These are phyloP conservation scores for Termitomyces sp. DNA, from an alignment of 768 basidiomycete species.

Conservation along the genomic window DNA sequence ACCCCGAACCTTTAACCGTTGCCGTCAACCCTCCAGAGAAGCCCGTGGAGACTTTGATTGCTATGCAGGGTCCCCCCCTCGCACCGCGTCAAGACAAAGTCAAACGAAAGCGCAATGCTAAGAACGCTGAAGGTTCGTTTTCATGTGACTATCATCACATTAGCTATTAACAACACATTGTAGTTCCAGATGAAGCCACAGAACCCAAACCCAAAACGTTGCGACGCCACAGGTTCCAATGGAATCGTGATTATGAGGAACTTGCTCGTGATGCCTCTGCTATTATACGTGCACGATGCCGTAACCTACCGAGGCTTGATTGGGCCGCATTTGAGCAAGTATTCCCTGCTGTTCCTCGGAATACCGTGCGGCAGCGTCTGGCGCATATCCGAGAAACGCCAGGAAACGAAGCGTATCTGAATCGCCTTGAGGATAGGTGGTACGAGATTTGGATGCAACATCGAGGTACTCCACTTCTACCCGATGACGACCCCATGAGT, in stretches of 20 bases:
- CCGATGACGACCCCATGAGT: conserved; percentile 67
- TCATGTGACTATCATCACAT: background rate
- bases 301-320: conserved; percentile 55
- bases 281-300: conserved; percentile 78
- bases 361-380: conserved; percentile 68
- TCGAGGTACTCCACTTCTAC: conserved; percentile 61
- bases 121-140: conserved; percentile 25
- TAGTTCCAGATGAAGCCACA: conserved; percentile 3
- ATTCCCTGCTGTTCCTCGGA: conserved; percentile 72
- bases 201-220: conserved; percentile 19
- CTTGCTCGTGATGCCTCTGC: conserved; percentile 80
- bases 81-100: conserved; percentile 17
- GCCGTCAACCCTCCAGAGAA: conserved; percentile 46
- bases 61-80: conserved; percentile 45
- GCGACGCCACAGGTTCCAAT: conserved; percentile 71
- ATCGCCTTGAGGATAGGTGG: conserved; percentile 81
- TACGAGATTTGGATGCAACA: conserved; percentile 71
- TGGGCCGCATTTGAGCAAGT: conserved; percentile 74
- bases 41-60: conserved; percentile 46
- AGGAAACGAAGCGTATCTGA: conserved; percentile 71
- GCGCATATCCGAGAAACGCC: conserved; percentile 55
- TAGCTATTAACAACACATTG: background rate
- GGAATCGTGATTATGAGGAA: conserved; percentile 87
- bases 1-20: conserved; percentile 31
- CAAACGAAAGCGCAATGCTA: conserved; percentile 32